A percentile compares a stretch with the other conserved stretches of the same genome.
Evolutionary conservation across 83 land plant species (phyloP).

Genomic region (Picea abies): DNA sequence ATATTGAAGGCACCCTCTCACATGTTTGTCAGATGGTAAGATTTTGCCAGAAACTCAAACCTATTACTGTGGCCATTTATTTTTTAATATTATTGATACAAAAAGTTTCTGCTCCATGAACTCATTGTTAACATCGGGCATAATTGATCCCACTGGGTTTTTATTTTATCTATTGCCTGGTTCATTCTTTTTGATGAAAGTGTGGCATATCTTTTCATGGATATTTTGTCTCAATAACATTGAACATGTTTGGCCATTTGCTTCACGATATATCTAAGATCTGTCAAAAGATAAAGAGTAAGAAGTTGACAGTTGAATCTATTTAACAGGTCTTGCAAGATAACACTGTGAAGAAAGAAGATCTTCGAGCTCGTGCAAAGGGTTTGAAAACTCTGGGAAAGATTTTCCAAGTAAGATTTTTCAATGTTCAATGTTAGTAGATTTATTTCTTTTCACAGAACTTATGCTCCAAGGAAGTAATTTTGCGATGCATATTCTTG

Average conservation of each 20-base stretch:
- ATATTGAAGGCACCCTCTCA: constrained; percentile 77
- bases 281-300: not conserved
- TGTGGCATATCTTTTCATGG: too few species aligned
- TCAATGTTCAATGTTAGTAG: not conserved
- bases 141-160: not conserved
- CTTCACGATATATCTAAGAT: not conserved
- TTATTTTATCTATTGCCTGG: not conserved
- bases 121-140: not conserved
- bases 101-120: not conserved
- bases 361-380: constrained; percentile 67
- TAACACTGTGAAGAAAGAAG: constrained; percentile 57
- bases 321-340: constrained; percentile 71
- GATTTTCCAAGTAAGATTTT: constrained; percentile 30
- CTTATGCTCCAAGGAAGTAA: not conserved
- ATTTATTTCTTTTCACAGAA: not conserved
- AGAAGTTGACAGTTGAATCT: not conserved
- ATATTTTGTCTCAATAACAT: not conserved
- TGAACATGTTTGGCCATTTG: not conserved
- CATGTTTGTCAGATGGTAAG: constrained; percentile 80
- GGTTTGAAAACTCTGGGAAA: constrained; percentile 73
- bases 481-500: not conserved
- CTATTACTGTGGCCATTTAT: not conserved
- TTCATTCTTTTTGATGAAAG: not conserved
- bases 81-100: not conserved
- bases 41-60: not conserved